Base-by-base conservation (phyloP, 306 rosid genomes). In the Glycine tomentella region DNA sequence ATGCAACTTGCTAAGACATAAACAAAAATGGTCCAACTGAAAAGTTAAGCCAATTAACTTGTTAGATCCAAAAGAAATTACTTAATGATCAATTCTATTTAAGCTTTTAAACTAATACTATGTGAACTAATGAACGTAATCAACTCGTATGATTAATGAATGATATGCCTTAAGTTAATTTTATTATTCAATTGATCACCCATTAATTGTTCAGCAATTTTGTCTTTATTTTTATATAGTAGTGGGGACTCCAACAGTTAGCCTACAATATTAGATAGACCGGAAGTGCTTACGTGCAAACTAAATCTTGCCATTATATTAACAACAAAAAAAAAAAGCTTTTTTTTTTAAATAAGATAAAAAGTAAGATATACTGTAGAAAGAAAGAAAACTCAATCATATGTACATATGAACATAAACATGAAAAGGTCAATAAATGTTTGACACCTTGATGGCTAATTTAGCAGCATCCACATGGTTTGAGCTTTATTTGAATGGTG, bases 391-490 rank as follows among this genome's bases (percentile, higher is more conserved):
- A 2, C 10, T 13, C 1, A 61, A 6, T 8, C 44, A 25, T 38
- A 5, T 31, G 15, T 31, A 12, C 9, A 51, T 8, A 36, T 33
- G 65, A 34, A 56, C 40, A 55, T 55, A 55, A 55, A 53, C 9
- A 55, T 16, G 11, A 56, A 38, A 57, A 58, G 17, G 8, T 57
- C 42, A 56, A 42, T 56, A 17, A 74, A 15, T 74, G 44, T 9
- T 74, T 74, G 52, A 74, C 3, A 36, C 11, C 8, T 36, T 36
- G 75, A 49, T 55, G 67, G 11, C 0, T 40, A 56, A 8, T 34
- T 38, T 75, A 25, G 81, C 44, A 10, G 8, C n/a, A 78, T 16
- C 25, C 75, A 78, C 82, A 78, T 66, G 75, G 45, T 55, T 53
- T 4, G 9, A 52, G 56, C 82, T 67, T 38, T 66, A 45, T 25